These are phyloP conservation scores for Coemansia sp. DNA, from an alignment of 192 early-diverging fungal genomes.

Conservation along the genomic window DNA sequence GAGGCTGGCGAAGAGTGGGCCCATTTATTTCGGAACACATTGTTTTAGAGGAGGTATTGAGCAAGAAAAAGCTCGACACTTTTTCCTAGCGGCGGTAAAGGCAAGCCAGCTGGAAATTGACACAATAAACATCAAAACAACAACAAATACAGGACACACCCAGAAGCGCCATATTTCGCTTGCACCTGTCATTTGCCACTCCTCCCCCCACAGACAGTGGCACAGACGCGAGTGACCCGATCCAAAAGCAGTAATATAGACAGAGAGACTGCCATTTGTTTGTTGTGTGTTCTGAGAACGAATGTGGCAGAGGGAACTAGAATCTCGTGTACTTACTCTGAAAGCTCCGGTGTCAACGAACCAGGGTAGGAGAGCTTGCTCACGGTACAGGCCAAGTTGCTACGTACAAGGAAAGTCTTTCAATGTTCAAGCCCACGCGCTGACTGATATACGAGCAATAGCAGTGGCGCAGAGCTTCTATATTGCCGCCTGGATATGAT, in stretches of 20 bases:
- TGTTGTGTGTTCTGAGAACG: constrained; percentile 4
- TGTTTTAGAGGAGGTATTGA: not conserved
- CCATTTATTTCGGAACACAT: not conserved
- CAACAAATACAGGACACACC: not conserved
- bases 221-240: constrained; percentile 2
- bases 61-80: not conserved
- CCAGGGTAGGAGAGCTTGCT: not conserved
- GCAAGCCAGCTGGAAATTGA: constrained; percentile 4
- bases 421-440: not conserved
- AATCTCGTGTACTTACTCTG: not conserved
- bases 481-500: constrained; percentile 1
- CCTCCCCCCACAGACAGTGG: not conserved
- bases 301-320: not conserved
- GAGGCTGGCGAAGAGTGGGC: not conserved
- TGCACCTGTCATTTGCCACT: constrained; percentile 6
- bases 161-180: constrained; percentile 2
- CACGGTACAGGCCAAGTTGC: not conserved
- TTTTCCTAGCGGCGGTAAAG: not conserved
- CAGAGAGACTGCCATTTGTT: not conserved
- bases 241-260: constrained; percentile 2
- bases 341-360: not conserved
- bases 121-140: constrained; percentile 1
- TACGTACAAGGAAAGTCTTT: not conserved
- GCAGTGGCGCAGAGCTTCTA: not conserved
- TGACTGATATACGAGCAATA: not conserved